Conservation (phyloP, 2,329 filamentous ascomycete species). For the Aspergillus clavatus region DNA sequence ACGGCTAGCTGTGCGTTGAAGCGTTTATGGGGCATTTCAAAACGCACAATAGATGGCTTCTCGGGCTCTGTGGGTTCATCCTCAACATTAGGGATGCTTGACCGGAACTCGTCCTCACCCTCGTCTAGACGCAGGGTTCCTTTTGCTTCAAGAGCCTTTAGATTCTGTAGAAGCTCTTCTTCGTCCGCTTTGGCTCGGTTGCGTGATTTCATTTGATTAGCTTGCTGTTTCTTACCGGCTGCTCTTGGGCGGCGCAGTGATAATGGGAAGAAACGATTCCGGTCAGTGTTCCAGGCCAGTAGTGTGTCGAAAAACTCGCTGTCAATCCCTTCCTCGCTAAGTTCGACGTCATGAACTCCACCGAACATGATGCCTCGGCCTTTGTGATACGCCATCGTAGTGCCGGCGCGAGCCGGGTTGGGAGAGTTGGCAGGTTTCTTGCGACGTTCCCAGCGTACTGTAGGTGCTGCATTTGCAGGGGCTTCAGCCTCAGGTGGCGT, state of each 20-base stretch:
- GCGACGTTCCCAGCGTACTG: constrained; percentile 82
- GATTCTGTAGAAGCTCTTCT: constrained; percentile 79
- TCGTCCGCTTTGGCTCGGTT: constrained; percentile 80
- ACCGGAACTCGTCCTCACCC: constrained; percentile 38
- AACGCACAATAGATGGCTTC: constrained; percentile 59
- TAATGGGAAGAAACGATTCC: constrained; percentile 90
- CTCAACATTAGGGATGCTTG: constrained; percentile 48
- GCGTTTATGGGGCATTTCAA: constrained; percentile 81
- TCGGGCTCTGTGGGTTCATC: constrained; percentile 49
- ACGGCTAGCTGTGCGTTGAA: constrained; percentile 91
- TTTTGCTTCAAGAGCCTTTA: constrained; percentile 78
- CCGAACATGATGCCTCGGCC: constrained; percentile 90
- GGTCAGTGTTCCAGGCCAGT: constrained; percentile 90
- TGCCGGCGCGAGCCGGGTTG: constrained; percentile 74
- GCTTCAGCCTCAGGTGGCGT: constrained; percentile 66
- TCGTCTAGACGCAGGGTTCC: constrained; percentile 55
- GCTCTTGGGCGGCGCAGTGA: constrained; percentile 67
- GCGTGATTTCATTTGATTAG: constrained; percentile 48
- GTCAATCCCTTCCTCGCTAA: constrained; percentile 90
- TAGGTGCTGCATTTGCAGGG: constrained; percentile 60
- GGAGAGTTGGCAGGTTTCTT: constrained; percentile 91
- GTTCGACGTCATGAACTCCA: constrained; percentile 87
- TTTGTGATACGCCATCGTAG: constrained; percentile 92
- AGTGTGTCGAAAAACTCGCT: constrained; percentile 94
- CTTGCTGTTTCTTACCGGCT: constrained; percentile 57